Evolutionary conservation across 2,329 filamentous ascomycete genomes (phyloP).

Genomic region (Beauveria medogensis): DNA sequence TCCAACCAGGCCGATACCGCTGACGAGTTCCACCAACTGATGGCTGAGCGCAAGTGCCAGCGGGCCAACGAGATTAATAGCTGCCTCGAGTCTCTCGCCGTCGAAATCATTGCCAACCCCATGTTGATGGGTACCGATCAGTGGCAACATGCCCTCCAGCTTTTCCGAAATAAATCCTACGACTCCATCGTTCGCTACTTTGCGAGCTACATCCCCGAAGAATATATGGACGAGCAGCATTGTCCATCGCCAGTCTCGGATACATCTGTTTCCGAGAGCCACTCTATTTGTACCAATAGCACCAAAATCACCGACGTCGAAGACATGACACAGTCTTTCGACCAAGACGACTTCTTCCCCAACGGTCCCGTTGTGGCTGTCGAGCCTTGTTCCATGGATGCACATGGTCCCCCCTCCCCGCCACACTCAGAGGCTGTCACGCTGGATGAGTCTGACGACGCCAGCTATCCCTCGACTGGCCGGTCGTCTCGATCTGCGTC

Average conservation of each 20-base stretch:
- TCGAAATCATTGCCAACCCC: constrained; percentile 54
- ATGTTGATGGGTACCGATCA: constrained; percentile 49
- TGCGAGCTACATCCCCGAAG: constrained; percentile 47
- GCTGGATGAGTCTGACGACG: constrained; percentile 31
- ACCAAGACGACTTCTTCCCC: constrained; percentile 28
- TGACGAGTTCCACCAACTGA: constrained; percentile 46
- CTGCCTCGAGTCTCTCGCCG: constrained; percentile 47
- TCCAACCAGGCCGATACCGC: constrained; percentile 41
- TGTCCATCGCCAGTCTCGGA: constrained; percentile 29
- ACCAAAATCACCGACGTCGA: constrained; percentile 32
- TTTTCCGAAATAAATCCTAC: constrained; percentile 50
- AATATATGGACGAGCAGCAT: constrained; percentile 30
- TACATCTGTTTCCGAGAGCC: constrained; percentile 14
- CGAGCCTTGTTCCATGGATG: constrained; percentile 30
- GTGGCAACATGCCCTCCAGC: constrained; percentile 50
- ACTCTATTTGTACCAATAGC: constrained; percentile 26
- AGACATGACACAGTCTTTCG: constrained; percentile 33
- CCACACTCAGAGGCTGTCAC: constrained; percentile 43
- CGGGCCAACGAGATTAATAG: constrained; percentile 48
- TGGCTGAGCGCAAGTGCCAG: constrained; percentile 45
- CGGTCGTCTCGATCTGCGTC: constrained; percentile 42
- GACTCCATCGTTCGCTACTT: constrained; percentile 55
- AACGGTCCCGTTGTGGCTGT: constrained; percentile 34
- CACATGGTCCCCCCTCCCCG: constrained; percentile 26
- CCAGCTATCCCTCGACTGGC: constrained; percentile 20